A percentile compares a stretch with the other conserved stretches of the same genome.
phyloP scores from a whole-genome alignment of 2,329 filamentous ascomycete genomes.

The Magnaporthiopsis incrustans region DNA sequence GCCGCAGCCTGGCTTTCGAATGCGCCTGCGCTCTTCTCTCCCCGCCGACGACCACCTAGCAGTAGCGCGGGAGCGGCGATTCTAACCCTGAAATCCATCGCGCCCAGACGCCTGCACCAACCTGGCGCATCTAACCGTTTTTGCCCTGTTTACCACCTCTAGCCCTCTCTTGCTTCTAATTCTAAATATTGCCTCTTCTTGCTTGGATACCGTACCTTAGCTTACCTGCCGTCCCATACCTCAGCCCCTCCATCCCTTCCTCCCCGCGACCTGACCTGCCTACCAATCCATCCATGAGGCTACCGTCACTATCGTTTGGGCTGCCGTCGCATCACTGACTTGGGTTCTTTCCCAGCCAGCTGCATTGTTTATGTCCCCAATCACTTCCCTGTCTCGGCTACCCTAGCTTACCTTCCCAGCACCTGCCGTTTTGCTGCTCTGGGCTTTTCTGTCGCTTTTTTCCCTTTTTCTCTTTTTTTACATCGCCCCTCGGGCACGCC shows the following conservation, averaged over 20 bases:
- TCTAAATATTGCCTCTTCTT: too few relatives aligned
- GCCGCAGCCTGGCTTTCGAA: background rate
- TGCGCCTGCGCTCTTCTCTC: background rate
- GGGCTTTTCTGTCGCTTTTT: background rate
- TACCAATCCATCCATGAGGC: background rate
- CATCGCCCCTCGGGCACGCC: background rate
- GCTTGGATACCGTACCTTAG: background rate
- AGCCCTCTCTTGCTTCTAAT: background rate
- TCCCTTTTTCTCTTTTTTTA: slow-evolving; percentile 1
- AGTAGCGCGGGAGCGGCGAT: background rate
- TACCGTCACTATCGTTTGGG: background rate
- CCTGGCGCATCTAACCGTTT: background rate
- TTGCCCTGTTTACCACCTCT: background rate
- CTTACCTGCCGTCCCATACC: background rate
- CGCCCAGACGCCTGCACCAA: background rate
- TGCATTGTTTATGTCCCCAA: background rate
- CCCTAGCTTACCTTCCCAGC: background rate
- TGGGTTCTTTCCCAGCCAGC: background rate
- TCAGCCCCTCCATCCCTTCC: background rate
- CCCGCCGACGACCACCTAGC: background rate
- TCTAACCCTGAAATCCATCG: background rate
- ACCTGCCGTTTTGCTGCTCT: background rate
- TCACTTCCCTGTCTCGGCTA: background rate
- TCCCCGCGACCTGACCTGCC: too few relatives aligned
- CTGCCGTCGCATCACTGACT: background rate